phyloP scores from a whole-genome alignment of 495 filamentous ascomycete genomes.

The Articulospora tetracladia region DNA sequence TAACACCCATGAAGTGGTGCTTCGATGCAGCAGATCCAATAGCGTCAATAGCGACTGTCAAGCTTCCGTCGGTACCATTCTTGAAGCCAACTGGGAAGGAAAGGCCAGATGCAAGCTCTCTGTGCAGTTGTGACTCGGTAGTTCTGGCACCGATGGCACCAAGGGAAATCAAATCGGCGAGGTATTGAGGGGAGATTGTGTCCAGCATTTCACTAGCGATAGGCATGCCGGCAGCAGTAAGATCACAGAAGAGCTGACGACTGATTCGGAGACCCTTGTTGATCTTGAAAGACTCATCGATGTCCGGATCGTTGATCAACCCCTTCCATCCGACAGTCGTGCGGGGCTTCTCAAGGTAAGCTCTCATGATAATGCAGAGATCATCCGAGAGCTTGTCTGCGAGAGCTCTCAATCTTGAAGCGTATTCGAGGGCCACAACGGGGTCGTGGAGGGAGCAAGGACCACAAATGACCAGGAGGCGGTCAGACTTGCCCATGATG shows the following conservation, averaged over 20 bases:
- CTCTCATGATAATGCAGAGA: slow-evolving; percentile 91
- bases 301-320: slow-evolving; percentile 97
- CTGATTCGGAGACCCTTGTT: slow-evolving; percentile 95
- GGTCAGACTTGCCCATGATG: slow-evolving; percentile 75
- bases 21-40: slow-evolving; percentile 87
- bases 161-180: slow-evolving; percentile 91
- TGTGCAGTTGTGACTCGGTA: slow-evolving; percentile 94
- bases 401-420: slow-evolving; percentile 67
- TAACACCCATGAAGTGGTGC: slow-evolving; percentile 98
- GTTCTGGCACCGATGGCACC: slow-evolving; percentile 95
- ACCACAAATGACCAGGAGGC: slow-evolving; percentile 89
- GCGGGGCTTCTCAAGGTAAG: slow-evolving; percentile 97
- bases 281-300: slow-evolving; percentile 96
- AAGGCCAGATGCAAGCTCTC: slow-evolving; percentile 92
- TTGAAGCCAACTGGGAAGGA: slow-evolving; percentile 99
- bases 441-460: slow-evolving; percentile 98
- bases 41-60: slow-evolving; percentile 93
- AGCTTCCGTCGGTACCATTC: slow-evolving; percentile 95
- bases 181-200: slow-evolving; percentile 93
- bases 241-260: slow-evolving; percentile 83
- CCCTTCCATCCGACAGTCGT: slow-evolving; percentile 99
- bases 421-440: slow-evolving; percentile 81
- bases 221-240: slow-evolving; percentile 82
- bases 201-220: slow-evolving; percentile 98
- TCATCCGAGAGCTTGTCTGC: slow-evolving; percentile 74